These are phyloP conservation scores for Hypericum androsaemum DNA, from an alignment of 345 rosid genomes.

Conservation along the genomic window DNA sequence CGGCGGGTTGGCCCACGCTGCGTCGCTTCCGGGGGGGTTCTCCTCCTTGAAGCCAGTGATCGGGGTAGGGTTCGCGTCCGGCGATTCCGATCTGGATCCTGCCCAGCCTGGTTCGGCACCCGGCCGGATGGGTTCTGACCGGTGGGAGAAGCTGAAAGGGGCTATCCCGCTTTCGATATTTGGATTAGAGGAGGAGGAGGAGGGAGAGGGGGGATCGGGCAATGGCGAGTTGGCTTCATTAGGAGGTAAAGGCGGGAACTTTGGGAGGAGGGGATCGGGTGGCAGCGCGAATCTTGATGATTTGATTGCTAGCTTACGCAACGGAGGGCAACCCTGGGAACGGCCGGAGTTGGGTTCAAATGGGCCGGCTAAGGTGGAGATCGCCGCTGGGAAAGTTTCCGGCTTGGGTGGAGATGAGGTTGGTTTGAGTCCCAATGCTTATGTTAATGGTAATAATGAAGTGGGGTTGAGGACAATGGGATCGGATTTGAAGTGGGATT, in stretches of 20 bases:
- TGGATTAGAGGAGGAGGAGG: constrained; percentile 43
- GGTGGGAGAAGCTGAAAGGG: constrained; percentile 41
- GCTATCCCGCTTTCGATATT: constrained; percentile 82
- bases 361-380: too few species aligned
- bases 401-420: constrained; percentile 9
- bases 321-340: constrained; percentile 16
- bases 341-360: constrained; percentile 10
- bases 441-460: not conserved
- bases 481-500: constrained; percentile 11
- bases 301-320: constrained; percentile 38
- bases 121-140: constrained; percentile 23
- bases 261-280: constrained; percentile 18
- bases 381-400: not conserved
- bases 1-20: constrained; percentile 12
- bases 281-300: constrained; percentile 21
- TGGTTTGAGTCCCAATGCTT: not conserved
- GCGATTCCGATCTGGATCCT: not conserved
- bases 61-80: constrained; percentile 7
- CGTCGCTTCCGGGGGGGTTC: constrained; percentile 16
- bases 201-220: constrained; percentile 22
- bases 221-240: too few species aligned
- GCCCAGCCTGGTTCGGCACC: constrained; percentile 24
- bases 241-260: too few species aligned
- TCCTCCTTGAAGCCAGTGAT: constrained; percentile 2
- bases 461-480: not conserved